Conservation (phyloP, 208 protist species). For the Acanthamoeba sp. region DNA sequence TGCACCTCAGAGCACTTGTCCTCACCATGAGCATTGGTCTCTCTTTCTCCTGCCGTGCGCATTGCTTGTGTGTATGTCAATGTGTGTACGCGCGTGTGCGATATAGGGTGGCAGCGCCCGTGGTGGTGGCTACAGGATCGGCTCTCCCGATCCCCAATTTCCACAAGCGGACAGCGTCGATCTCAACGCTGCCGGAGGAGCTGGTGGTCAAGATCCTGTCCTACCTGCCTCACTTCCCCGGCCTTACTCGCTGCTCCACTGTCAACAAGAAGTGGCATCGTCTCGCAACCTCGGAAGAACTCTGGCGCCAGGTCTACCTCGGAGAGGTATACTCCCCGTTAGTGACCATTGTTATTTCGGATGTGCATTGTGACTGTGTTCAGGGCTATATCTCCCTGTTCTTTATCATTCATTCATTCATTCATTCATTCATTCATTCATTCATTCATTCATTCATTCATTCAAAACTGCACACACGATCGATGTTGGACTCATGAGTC, state of each 20-base stretch:
- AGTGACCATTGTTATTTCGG: too few relatives aligned
- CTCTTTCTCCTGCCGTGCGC: background rate
- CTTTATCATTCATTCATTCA: background rate
- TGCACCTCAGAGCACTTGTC: too few relatives aligned
- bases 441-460: background rate
- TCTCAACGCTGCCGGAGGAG: constrained; percentile 37
- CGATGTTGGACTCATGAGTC: background rate
- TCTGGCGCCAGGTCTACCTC: constrained; percentile 34
- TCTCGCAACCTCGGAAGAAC: constrained; percentile 16
- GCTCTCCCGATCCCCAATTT: background rate
- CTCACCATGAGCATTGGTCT: too few relatives aligned
- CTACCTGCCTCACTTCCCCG: constrained; percentile 52
- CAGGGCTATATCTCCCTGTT: background rate
- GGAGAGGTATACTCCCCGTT: too few relatives aligned
- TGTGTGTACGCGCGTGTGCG: too few relatives aligned
- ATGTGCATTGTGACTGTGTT: too few relatives aligned
- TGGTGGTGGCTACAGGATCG: background rate
- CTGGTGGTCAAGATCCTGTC: constrained; percentile 48
- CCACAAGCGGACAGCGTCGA: constrained; percentile 39
- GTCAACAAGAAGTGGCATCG: constrained; percentile 50
- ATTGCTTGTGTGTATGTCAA: background rate
- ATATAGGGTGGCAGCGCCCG: too few relatives aligned
- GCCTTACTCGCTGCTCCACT: constrained; percentile 40
- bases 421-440: background rate
- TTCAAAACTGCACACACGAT: too few relatives aligned